phyloP scores from a whole-genome alignment of 495 filamentous ascomycete species.

The Xylaria curta region DNA sequence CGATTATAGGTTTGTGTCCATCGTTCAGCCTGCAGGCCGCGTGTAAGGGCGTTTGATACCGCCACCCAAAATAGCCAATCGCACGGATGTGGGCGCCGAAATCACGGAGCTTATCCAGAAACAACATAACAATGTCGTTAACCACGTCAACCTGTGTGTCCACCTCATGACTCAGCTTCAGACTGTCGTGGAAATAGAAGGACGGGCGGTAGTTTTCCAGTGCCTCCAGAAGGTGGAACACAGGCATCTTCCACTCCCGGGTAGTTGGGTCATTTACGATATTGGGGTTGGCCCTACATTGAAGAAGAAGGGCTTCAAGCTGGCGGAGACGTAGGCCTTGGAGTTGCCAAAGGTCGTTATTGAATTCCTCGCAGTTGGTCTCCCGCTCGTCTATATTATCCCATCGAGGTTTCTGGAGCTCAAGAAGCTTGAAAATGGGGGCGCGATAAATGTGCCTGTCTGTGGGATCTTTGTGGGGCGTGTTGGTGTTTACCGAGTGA shows the following conservation, averaged over 20 bases:
- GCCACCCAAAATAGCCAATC: neutral
- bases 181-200: neutral
- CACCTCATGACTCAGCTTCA: neutral
- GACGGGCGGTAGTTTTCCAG: neutral
- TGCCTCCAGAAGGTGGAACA: neutral
- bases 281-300: slow-evolving; percentile 4
- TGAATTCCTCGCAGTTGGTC: slow-evolving; percentile 2
- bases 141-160: neutral
- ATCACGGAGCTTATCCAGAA: slow-evolving; percentile 1
- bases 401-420: slow-evolving; percentile 6
- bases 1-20: neutral
- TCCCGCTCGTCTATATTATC: neutral
- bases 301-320: slow-evolving; percentile 19
- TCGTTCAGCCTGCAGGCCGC: slow-evolving; percentile 7
- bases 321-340: slow-evolving; percentile 5
- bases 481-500: slow-evolving; percentile 12
- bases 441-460: too few species aligned
- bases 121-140: neutral
- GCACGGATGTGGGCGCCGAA: neutral
- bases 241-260: neutral
- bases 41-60: slow-evolving; percentile 8
- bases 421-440: slow-evolving; percentile 16
- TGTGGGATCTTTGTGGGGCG: neutral
- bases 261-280: neutral
- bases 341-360: slow-evolving; percentile 4